phyloP scores from a whole-genome alignment of 352 stramenopile species.

The Globisporangium spinosum region DNA sequence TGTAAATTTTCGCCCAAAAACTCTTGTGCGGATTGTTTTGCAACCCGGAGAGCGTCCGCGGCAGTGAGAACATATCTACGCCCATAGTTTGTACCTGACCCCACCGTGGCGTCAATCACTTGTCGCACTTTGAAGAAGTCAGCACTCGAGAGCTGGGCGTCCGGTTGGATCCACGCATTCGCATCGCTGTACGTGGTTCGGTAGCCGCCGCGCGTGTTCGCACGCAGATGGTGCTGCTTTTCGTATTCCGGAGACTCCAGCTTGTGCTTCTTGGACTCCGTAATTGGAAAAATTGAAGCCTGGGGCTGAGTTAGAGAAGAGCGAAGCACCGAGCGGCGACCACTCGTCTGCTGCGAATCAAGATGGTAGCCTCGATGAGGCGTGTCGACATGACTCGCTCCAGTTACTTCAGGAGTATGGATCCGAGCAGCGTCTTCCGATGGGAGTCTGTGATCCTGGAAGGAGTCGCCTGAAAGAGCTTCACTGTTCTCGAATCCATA shows the following conservation, averaged over 20 bases:
- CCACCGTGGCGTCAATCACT: constrained; percentile 15
- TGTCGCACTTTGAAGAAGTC: neutral
- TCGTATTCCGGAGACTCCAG: neutral
- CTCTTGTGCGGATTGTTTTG: constrained; percentile 29
- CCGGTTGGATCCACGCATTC: constrained; percentile 11
- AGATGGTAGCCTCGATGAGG: neutral
- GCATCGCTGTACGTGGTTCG: constrained; percentile 11
- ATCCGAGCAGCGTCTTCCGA: neutral
- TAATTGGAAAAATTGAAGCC: neutral
- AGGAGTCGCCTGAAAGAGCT: neutral
- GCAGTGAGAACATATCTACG: constrained; percentile 28
- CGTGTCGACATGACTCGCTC: neutral
- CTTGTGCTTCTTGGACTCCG: neutral
- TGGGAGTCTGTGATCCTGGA: neutral
- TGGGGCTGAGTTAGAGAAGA: neutral
- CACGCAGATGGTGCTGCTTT: neutral
- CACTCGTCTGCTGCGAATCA: neutral
- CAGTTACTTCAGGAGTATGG: neutral
- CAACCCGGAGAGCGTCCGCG: constrained; percentile 33
- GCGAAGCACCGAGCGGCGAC: neutral
- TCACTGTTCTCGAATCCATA: neutral
- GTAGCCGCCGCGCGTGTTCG: neutral
- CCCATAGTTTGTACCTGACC: constrained; percentile 17
- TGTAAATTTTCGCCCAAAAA: constrained; percentile 25
- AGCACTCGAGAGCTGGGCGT: neutral